Percentiles rank a stretch among this genome's conserved stretches.
These are phyloP conservation scores for Exophiala spinifera DNA, from an alignment of 2,329 filamentous ascomycete species.

Conservation along the genomic window DNA sequence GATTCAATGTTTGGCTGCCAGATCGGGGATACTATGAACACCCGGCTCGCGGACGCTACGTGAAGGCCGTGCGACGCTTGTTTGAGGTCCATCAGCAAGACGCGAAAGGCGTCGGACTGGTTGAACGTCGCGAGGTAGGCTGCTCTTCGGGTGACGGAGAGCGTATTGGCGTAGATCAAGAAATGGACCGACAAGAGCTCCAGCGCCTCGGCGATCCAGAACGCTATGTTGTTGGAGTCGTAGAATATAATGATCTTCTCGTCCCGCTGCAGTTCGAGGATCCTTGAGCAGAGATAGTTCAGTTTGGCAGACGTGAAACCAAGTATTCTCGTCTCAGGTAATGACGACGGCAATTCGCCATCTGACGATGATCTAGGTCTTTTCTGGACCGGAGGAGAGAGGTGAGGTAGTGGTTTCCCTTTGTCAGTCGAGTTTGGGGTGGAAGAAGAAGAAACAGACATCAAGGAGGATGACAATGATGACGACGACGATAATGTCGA, in stretches of 20 bases:
- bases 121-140: constrained; percentile 80
- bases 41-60: constrained; percentile 74
- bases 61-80: constrained; percentile 88
- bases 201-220: constrained; percentile 77
- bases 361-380: constrained; percentile 53
- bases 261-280: constrained; percentile 62
- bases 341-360: constrained; percentile 42
- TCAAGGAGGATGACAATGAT: constrained; percentile 1
- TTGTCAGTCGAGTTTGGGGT: not conserved
- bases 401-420: not conserved
- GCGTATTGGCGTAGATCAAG: constrained; percentile 53
- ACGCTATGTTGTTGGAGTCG: constrained; percentile 81
- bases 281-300: constrained; percentile 74
- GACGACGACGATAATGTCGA: no score
- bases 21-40: constrained; percentile 87
- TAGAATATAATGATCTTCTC: constrained; percentile 95
- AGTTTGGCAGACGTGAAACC: constrained; percentile 84
- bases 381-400: constrained; percentile 1
- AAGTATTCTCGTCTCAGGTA: constrained; percentile 62
- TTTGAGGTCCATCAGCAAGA: constrained; percentile 86
- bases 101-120: constrained; percentile 63
- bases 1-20: constrained; percentile 80
- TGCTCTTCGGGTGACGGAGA: constrained; percentile 62
- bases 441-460: not conserved
- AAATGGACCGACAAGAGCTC: constrained; percentile 66